Evolutionary conservation across 2,329 filamentous ascomycete species (phyloP).

Genomic region (Colletotrichum spaethianum): DNA sequence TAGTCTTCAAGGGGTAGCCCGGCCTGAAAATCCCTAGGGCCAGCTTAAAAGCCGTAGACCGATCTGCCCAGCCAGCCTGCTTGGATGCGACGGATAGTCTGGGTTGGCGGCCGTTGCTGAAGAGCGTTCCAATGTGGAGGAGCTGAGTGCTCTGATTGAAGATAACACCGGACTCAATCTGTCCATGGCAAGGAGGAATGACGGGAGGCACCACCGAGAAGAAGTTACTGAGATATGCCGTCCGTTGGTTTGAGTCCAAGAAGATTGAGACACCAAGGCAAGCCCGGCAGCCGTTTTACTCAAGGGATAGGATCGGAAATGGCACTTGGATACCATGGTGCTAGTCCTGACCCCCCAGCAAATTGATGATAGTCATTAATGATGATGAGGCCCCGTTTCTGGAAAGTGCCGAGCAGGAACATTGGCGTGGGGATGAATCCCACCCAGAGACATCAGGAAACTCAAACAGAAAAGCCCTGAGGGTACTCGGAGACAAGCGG

Average conservation of each 20-base stretch:
- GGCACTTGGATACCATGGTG: slow-evolving; percentile 20
- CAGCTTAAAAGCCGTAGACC: slow-evolving; percentile 10
- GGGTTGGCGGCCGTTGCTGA: slow-evolving; percentile 21
- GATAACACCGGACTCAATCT: slow-evolving; percentile 22
- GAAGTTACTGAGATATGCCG: slow-evolving; percentile 14
- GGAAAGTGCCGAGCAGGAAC: slow-evolving; percentile 30
- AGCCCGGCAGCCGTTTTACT: slow-evolving; percentile 12
- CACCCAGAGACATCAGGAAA: slow-evolving; percentile 32
- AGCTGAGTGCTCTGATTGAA: slow-evolving; percentile 1
- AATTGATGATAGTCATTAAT: slow-evolving; percentile 3
- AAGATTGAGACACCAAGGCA: slow-evolving; percentile 22
- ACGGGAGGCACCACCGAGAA: slow-evolving; percentile 5
- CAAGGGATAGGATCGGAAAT: slow-evolving; percentile 21
- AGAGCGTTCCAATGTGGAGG: slow-evolving; percentile 7
- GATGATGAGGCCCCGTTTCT: slow-evolving; percentile 15
- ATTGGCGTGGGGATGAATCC: slow-evolving; percentile 21
- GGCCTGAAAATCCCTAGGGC: slow-evolving; percentile 24
- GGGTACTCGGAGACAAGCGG: slow-evolving; percentile 13
- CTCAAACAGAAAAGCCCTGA: slow-evolving; percentile 37
- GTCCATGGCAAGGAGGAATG: slow-evolving; percentile 18
- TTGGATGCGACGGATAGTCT: slow-evolving; percentile 22
- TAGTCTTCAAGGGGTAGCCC: slow-evolving; percentile 39
- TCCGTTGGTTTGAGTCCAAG: background rate
- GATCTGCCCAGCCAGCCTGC: slow-evolving; percentile 27
- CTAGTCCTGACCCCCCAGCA: background rate